Base-by-base conservation (phyloP, 108 stramenopile species). In the Ochromonas danica region DNA sequence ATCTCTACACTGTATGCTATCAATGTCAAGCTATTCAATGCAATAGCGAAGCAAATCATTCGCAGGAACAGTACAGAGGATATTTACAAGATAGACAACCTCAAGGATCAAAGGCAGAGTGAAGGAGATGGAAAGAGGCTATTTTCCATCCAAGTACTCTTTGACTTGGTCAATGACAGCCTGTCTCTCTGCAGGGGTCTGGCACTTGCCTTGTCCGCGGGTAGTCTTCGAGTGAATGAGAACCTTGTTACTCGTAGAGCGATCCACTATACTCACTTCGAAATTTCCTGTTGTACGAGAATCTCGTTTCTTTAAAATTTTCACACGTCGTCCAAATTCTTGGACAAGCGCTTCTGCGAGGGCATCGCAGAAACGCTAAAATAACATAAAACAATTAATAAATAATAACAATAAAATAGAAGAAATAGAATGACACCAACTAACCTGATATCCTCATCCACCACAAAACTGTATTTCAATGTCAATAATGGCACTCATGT, bases 261-360 rank as follows among this genome's bases (percentile, higher is more conserved):
- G 6, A 51, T 61, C 61, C 30, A 61, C 31, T 35, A 82, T 31
- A 40, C 57, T 78, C 10, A 82, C 81, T 77, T 82, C 81, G 28
- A 82, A 82, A 77, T 74, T 72, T 25, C 81, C 81, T 27, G 81
- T 82, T 74, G 77, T 82, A 31, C 81, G 77, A 35, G 71, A 74
- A 61, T 82, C 81, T 41, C 38, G 35, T 51, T 6, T 17, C 27
- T 36, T 74, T 17, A 74, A 38, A 3, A 82, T 61, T 22, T 79
- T 33, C 1, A 82, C 28, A 17, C 77, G 61, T 30, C 75, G 72
- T 36, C 42, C 42, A 0, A 82, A 82, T 0, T 41, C 77, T 35
- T 82, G 51, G 27, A 77, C 62, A 25, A 82, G 77, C 25, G 10
- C 62, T 45, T 14, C 35, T 38, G 72, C 72, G 45, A 75, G 72